Evolutionary conservation across 2,329 filamentous ascomycete species (phyloP), one percentile per base, ranked within the genome.

Genomic region (Pseudogymnoascus sp.): DNA sequence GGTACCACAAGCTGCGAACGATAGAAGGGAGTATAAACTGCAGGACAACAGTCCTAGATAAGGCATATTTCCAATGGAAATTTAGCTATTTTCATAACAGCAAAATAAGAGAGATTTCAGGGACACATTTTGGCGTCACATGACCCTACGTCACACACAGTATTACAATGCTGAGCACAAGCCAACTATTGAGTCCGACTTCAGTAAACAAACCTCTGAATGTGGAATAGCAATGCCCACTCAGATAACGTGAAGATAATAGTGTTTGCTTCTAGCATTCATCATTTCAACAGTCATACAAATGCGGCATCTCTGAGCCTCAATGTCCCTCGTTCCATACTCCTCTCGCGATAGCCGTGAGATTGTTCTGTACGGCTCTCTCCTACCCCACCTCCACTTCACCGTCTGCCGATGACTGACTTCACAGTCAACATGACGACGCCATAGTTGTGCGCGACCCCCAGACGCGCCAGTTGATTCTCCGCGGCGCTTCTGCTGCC

Each of bases 371-470:
- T 93, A 83, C 72, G 89, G 57, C 61, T 25, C 41, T 25, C 41
- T 51, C 36, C 45, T 28, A 14, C 25, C 14, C 23, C 41, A 45
- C 23, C 60, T 43, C 45, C 43, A 64, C 25, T 19, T 34, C 25
- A 34, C 51, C 11, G 28, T 57, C 16, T 28, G 7, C 28, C 28
- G 51, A 4, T 57, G 51, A 57, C 51, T 57, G 21, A 14, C 37
- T 28, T 37, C 28, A 16, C 71, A 98, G 95, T 62, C 95, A 93
- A 67, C 92, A 97, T 75, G 90, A 91, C 73, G 92, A 96, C 78
- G 89, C 93, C 21, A 87, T 99, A 64, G 95, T 99, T 51, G 87
- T 98, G 39, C 93, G 90, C 73, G 93, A 99, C 77, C 90, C 87
- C 57, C 82, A 86, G 31, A 96, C 93, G 6, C 89, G 88, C 68